Conservation (phyloP, 2,329 filamentous ascomycete species). For the Xylaria sp. region DNA sequence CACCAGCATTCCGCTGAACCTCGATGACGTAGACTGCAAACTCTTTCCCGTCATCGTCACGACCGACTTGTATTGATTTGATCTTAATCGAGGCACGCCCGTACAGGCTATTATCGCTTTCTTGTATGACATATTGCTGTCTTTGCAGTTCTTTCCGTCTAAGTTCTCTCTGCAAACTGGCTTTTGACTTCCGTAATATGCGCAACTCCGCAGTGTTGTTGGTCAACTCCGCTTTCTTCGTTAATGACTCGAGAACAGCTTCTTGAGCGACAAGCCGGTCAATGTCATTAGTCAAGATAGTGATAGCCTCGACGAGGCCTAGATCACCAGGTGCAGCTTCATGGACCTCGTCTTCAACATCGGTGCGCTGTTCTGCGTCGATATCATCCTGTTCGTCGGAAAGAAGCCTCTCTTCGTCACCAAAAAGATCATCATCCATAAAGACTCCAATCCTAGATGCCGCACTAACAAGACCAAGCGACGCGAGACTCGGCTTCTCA, state of each 20-base stretch:
- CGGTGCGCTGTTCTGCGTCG: constrained; percentile 60
- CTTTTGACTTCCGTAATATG: constrained; percentile 91
- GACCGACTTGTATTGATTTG: constrained; percentile 89
- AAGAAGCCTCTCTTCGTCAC: constrained; percentile 82
- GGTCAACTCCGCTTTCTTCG: constrained; percentile 91
- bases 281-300: constrained; percentile 85
- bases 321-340: constrained; percentile 94
- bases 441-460: constrained; percentile 92
- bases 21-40: constrained; percentile 94
- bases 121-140: constrained; percentile 96
- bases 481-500: constrained; percentile 85
- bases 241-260: constrained; percentile 87
- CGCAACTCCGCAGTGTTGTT: constrained; percentile 94
- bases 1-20: constrained; percentile 85
- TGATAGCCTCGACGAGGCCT: constrained; percentile 90
- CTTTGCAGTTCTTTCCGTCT: constrained; percentile 92
- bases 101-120: constrained; percentile 96
- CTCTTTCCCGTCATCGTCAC: constrained; percentile 90
- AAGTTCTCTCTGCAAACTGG: constrained; percentile 90
- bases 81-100: constrained; percentile 89
- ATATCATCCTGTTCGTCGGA: constrained; percentile 85
- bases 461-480: constrained; percentile 86
- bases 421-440: constrained; percentile 89
- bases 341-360: constrained; percentile 81
- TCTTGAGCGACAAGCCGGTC: constrained; percentile 88